Evolutionary conservation across 2,329 filamentous ascomycete species (phyloP).

Genomic region (Fusarium globosum): DNA sequence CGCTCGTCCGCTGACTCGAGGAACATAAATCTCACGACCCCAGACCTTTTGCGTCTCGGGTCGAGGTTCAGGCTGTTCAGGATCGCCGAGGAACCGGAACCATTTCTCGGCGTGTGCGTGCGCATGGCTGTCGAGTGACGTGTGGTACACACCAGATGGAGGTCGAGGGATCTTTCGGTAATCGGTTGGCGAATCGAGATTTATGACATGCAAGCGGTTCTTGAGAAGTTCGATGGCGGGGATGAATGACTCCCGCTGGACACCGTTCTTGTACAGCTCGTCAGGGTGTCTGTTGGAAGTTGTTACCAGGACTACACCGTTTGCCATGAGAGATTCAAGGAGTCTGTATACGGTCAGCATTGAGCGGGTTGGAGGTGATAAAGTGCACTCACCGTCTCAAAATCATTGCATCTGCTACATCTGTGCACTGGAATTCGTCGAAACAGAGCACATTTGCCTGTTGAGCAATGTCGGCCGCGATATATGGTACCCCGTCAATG

Average conservation of each 20-base stretch:
- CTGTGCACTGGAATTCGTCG: conserved; percentile 98
- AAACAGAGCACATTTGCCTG: conserved; percentile 91
- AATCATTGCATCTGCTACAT: conserved; percentile 99
- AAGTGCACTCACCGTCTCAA: conserved; percentile 69
- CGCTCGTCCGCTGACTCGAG: conserved; percentile 85
- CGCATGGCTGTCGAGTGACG: conserved; percentile 83
- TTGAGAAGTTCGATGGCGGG: conserved; percentile 95
- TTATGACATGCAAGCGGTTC: conserved; percentile 84
- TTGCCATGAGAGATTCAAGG: conserved; percentile 91
- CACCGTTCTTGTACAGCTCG: conserved; percentile 97
- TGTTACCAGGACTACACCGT: conserved; percentile 95
- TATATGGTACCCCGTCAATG: conserved; percentile 88
- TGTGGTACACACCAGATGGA: conserved; percentile 92
- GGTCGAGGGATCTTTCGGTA: conserved; percentile 97
- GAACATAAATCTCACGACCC: conserved; percentile 90
- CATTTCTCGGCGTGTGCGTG: conserved; percentile 88
- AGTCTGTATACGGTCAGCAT: conserved; percentile 61
- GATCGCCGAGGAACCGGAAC: conserved; percentile 94
- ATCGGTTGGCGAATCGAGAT: conserved; percentile 93
- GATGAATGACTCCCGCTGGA: conserved; percentile 94
- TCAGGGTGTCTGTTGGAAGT: conserved; percentile 97
- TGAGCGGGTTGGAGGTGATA: neutral
- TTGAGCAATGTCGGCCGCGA: conserved; percentile 93
- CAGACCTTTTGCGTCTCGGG: conserved; percentile 85
- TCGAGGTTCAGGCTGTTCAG: conserved; percentile 79